phyloP scores from a whole-genome alignment of 148 eudicot species.

The Gaultheria prostrata region DNA sequence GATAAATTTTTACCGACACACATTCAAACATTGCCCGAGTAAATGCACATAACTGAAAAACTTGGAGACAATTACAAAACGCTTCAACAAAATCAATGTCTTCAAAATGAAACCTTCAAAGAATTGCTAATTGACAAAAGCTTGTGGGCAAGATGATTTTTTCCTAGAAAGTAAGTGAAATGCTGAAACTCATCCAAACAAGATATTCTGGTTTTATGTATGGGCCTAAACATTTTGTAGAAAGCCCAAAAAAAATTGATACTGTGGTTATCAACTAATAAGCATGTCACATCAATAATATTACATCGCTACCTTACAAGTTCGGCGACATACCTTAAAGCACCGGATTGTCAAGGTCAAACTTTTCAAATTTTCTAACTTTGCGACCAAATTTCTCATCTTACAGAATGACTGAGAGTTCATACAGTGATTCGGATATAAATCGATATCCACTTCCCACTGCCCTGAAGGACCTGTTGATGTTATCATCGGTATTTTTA shows the following conservation, averaged over 20 bases:
- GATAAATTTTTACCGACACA: background rate
- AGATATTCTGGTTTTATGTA: background rate
- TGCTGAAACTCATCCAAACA: background rate
- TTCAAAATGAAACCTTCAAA: background rate
- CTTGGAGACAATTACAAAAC: background rate
- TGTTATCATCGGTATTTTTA: background rate
- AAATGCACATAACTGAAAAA: background rate
- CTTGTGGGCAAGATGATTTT: background rate
- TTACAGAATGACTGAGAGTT: background rate
- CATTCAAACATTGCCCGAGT: background rate
- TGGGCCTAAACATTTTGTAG: background rate
- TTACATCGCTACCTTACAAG: background rate
- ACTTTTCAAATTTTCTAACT: background rate
- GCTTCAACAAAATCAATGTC: background rate
- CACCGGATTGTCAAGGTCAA: background rate
- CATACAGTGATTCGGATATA: background rate
- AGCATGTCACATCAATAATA: no score
- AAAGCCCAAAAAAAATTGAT: no score
- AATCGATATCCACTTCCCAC: background rate
- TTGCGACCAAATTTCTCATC: background rate
- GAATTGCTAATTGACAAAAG: background rate
- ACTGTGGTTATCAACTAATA: no score
- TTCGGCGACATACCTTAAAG: background rate
- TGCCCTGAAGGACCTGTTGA: background rate
- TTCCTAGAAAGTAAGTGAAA: no score